Base-by-base conservation (phyloP, 345 rosid species). In the Salix caprea region DNA sequence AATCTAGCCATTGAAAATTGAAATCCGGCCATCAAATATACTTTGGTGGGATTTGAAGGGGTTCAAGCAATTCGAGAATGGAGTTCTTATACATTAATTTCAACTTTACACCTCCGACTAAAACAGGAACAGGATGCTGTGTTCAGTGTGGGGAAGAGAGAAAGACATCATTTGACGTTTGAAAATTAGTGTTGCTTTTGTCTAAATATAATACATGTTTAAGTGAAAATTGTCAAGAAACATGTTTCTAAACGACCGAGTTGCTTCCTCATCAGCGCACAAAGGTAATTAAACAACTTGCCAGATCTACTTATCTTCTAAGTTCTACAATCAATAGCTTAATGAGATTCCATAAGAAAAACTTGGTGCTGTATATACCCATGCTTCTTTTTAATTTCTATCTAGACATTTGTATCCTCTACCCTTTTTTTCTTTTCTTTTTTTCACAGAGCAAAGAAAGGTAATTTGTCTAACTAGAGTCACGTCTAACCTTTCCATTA, bases 241-340 rank as follows among this genome's bases (percentile, higher is more conserved):
- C 15, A 54, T 26, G 1, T 19, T 21, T 42, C 66, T 15, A 23
- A n/a, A 26, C 44, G 44, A 10, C 19, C 37, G 30, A 48, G 14
- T 24, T 50, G 71, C 34, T 28, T 60, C 32, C 39, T 74, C 14
- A 68, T 62, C 80, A 77, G 26, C 50, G 16, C 66, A 58, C 30
- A 70, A n/a, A 7, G 14, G 50, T 79, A 65, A 77, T 65, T 67
- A 75, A 10, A 52, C 77, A 62, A 79, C 40, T 80, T 84, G 78
- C 78, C 23, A 48, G 23, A 74, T 80, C 78, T 70, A 76, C 87
- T 80, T 82, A 74, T 76, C 86, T 81, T 76, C 81, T 56, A 81
- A 67, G 83, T 65, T 76, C 67, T 72, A 37, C 16, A 7, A 73
- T 71, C 61, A 72, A 72, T 34, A 58, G 26, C 15, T 42, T 16